phyloP scores from a whole-genome alignment of 108 stramenopile genomes.

The Parmales sp. region DNA sequence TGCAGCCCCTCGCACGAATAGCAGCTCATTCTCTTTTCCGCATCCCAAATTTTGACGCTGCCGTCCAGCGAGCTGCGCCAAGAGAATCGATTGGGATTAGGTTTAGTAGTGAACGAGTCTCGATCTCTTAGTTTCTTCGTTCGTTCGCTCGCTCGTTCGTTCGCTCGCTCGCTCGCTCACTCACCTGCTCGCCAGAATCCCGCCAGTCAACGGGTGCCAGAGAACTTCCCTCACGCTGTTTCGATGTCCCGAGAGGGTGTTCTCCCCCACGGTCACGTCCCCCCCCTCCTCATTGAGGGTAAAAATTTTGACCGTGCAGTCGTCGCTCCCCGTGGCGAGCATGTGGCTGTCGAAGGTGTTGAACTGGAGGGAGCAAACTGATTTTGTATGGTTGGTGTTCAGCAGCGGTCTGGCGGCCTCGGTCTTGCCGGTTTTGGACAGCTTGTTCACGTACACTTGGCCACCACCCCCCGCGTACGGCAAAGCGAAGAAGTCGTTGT shows the following conservation, averaged over 20 bases:
- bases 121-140: no score
- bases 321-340: background rate
- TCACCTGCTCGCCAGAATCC: background rate
- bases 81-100: no score
- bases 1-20: constrained; percentile 12
- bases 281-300: background rate
- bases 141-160: no score
- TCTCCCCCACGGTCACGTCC: background rate
- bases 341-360: background rate
- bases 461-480: constrained; percentile 32
- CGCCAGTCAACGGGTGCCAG: background rate
- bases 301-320: background rate
- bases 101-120: no score
- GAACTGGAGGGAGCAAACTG: background rate
- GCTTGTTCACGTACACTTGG: constrained; percentile 27
- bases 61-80: background rate
- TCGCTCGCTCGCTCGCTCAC: no score
- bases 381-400: background rate
- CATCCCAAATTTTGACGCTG: constrained; percentile 7
- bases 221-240: background rate
- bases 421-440: constrained; percentile 22
- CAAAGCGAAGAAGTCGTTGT: constrained; percentile 22
- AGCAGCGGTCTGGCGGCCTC: background rate
- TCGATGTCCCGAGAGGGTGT: background rate
- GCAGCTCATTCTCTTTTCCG: background rate